Evolutionary conservation across 768 basidiomycete genomes (phyloP), one percentile per base, ranked within the genome.

Genomic region (Suillus brevipes): DNA sequence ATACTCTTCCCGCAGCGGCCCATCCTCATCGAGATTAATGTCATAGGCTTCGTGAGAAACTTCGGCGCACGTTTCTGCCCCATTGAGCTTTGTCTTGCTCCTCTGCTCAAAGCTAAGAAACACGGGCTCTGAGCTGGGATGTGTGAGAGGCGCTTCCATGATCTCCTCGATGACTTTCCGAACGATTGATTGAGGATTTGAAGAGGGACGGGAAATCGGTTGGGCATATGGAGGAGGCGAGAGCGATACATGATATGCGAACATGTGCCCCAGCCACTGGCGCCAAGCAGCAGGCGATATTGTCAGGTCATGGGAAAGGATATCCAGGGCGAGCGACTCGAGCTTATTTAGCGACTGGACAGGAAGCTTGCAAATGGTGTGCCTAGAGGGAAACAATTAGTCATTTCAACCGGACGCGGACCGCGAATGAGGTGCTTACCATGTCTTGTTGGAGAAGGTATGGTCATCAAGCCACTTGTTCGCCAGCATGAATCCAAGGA

Each of bases 401-500:
- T 55, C 20, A 55, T 37, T 67, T 10, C 67, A 64, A 42, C 60
- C 23, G 61, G 53, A 40, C 56, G 52, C 45, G 43, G 47, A 52
- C 9, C 37, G 2, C 6, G 18, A 43, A 13, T 18, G 34, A 4
- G 4, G 36, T 43, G 74, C 87, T 65, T 74, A 92, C 92, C 92
- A 94, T 62, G 92, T 94, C 79, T 92, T 93, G 78, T 93, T 93
- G 47, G 91, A 92, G 76, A 93, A 94, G 0, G 92, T 93, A 71
- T 94, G 92, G 69, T 94, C 92, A 68, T 93, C 91, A 68, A 94
- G 73, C 92, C 92, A 93, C 77, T 94, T 94, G 75, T 93, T 93
- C 23, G 91, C 90, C 40, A 94, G 79, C 91, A 94, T 92, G 67
- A 87, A 92, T 23, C 92, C 92, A 28, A 94, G 81, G 28, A 94